Evolutionary conservation across 495 filamentous ascomycete genomes (phyloP), one percentile per base, ranked within the genome.

Genomic region (Penicillium silybi): DNA sequence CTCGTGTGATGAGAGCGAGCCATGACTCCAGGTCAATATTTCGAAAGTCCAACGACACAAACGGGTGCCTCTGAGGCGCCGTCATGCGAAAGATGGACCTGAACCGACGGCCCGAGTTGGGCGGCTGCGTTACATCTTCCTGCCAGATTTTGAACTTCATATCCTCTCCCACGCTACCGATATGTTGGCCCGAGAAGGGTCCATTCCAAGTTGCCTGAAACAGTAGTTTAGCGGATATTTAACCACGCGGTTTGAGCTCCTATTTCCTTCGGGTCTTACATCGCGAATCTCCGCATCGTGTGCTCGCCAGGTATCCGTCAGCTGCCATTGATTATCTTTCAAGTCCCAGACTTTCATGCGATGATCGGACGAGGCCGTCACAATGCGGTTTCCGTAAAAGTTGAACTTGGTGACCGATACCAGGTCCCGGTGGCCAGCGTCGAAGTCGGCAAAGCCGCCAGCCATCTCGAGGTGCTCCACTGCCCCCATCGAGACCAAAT

Each of bases 301-400:
- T 13, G 89, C 95, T 48, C 83, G 82, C 90, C 93, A 97, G 44
- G 83, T 88, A 63, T 97, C 93, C 57, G 82, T 85, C 38, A 91
- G 69, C 35, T 82, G 80, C 90, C 90, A 96, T 42, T 83, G 73
- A 13, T 83, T 84, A 57, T 90, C 83, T 55, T 84, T 83, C 53
- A 91, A 81, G 38, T 95, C 90, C 80, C 90, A 97, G 26, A 97
- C 87, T 64, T 90, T 90, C 58, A 99, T 86, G 63, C 86, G 88
- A 62, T 96, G 95, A 69, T 99, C 93, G 2, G 90, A 86, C 32
- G 88, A 93, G 25, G 88, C 89, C 10, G 92, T 92, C 25, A 91
- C 88, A 70, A 92, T 88, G 53, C 92, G 89, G 57, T 86, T 91
- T 51, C 93, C 93, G 64, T 92, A 92, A 59, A 79, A 81, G 72